A percentile compares a stretch with the other conserved stretches of the same genome.
phyloP scores from a whole-genome alignment of 176 grass and related monocot genomes.

The Triticum timopheevii region DNA sequence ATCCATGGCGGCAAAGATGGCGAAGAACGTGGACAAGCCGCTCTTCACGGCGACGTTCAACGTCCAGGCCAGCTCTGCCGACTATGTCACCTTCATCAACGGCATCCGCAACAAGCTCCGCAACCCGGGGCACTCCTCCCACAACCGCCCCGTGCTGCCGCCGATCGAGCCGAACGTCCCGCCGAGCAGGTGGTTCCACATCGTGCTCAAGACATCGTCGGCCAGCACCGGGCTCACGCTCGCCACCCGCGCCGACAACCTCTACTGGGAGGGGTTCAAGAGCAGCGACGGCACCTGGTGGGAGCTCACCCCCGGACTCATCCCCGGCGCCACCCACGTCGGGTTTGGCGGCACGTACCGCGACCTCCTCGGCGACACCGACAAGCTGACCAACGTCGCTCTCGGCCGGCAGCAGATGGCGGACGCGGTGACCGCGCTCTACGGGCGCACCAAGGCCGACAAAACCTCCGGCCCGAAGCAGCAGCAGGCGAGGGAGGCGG shows the following conservation, averaged over 20 bases:
- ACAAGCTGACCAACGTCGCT: background rate
- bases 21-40: background rate
- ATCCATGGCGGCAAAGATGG: background rate
- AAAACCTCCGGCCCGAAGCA: background rate
- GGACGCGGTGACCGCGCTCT: background rate
- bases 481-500: background rate
- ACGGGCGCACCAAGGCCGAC: background rate
- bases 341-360: background rate
- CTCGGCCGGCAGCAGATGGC: background rate
- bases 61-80: background rate
- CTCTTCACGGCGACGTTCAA: slow-evolving; percentile 27
- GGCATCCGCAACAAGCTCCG: background rate
- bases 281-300: slow-evolving; percentile 31
- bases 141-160: slow-evolving; percentile 27
- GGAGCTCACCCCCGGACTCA: slow-evolving; percentile 17
- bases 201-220: background rate
- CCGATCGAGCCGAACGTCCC: background rate
- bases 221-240: background rate
- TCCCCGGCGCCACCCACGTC: background rate
- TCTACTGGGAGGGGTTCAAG: slow-evolving; percentile 27
- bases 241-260: slow-evolving; percentile 28
- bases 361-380: background rate
- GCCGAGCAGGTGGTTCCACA: slow-evolving; percentile 35
- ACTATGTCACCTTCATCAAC: slow-evolving; percentile 13
- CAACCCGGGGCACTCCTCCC: slow-evolving; percentile 28